A percentile compares a stretch with the other conserved stretches of the same genome.
Conservation (phyloP, 1,284 basidiomycete genomes). For the Leccinum subatratum region DNA sequence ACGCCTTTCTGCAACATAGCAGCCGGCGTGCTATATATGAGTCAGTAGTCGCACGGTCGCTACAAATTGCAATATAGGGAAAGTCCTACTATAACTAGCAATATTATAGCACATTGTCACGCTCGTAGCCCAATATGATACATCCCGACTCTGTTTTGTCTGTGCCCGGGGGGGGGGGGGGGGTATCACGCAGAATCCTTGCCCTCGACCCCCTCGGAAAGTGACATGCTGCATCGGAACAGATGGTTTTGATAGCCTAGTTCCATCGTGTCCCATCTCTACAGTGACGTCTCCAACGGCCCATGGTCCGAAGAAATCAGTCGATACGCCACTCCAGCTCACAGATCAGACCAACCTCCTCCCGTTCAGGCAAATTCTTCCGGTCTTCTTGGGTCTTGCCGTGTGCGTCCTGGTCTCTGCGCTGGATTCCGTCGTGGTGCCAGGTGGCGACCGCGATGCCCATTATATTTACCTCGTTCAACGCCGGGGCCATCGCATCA, state of each 20-base stretch:
- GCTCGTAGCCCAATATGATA: too few species aligned
- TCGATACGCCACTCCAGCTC: constrained; percentile 31
- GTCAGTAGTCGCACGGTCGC: too few species aligned
- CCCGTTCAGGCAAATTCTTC: constrained; percentile 60
- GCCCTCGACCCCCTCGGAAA: constrained; percentile 4
- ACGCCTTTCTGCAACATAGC: too few species aligned
- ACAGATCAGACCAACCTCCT: constrained; percentile 77
- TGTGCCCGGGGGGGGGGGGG: too few species aligned
- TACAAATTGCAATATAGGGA: too few species aligned
- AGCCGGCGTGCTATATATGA: too few species aligned
- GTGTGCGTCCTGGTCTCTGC: constrained; percentile 55
- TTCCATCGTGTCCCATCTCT: constrained; percentile 11
- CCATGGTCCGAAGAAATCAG: constrained; percentile 4
- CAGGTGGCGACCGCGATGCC: constrained; percentile 70
- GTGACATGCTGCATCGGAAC: constrained; percentile 3
- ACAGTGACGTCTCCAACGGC: constrained; percentile 7
- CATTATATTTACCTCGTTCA: constrained; percentile 63
- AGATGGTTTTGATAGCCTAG: constrained; percentile 4
- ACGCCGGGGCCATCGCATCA: constrained; percentile 59
- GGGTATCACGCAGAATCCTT: constrained; percentile 6
- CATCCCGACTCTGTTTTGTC: background rate
- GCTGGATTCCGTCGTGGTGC: constrained; percentile 61
- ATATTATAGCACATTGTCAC: too few species aligned
- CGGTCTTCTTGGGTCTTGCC: constrained; percentile 58
- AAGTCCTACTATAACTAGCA: too few species aligned